Base-by-base conservation (phyloP, 2,329 filamentous ascomycete genomes). In the Xylaria digitata region DNA sequence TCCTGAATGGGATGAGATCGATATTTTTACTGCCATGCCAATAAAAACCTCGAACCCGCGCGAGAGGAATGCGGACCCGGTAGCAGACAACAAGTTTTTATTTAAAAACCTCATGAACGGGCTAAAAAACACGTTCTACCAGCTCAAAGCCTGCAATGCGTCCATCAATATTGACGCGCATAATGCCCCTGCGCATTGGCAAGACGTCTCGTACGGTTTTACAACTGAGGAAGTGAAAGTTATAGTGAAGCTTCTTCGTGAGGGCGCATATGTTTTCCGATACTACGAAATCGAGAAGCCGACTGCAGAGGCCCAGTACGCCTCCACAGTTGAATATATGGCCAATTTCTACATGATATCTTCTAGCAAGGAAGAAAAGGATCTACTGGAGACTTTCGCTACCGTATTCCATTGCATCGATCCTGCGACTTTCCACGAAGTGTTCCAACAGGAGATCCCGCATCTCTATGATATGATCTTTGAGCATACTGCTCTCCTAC, bases 341-440 rank as follows among this genome's bases (percentile, higher is more conserved):
- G 92, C 93, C 19, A 97, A 96, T 74, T 93, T 97, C 74, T 96
- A 97, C 78, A 97, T 97, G 87, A 90, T 96, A 48, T 95, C 94
- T 0, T 97, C 93, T 78, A 92, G 89, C 68, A 96, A 97, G 74
- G 96, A 99, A 77, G 96, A 99, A 79, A 99, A 99, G 78, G 96
- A 99, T 61, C 85, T 99, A 8, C 85, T 99, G 6, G 96, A 99
- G 82, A 97, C 93, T 2, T 99, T 99, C 78, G 96, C 95, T 1
- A 98, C 96, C 0, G 94, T 99, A 32, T 99, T 99, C 77, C 96
- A 99, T 78, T 96, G 95, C 80, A 96, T 99, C 70, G 96, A 99
- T 76, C 96, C 96, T 1, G 96, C 96, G 11, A 97, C 95, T 0
- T 99, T 99, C 77, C 94, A 99, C 75, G 96, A 99, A 81, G 94